phyloP scores from a whole-genome alignment of 352 stramenopile genomes.

The Aphanomyces astaci region DNA sequence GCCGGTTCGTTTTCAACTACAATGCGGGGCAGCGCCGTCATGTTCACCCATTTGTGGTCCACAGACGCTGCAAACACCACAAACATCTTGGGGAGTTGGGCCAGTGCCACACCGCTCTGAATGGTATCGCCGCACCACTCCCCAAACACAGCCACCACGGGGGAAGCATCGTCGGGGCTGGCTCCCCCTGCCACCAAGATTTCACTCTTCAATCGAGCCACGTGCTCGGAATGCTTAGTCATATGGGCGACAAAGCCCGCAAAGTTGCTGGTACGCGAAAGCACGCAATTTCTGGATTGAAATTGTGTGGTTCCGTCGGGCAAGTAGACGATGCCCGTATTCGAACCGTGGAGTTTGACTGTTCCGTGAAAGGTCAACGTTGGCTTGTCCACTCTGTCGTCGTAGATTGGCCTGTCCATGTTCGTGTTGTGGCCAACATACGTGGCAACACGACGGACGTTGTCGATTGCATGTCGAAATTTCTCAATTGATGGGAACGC shows the following conservation, averaged over 20 bases:
- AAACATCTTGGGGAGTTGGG: constrained; percentile 19
- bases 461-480: not conserved
- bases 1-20: not conserved
- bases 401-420: not conserved
- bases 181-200: not conserved
- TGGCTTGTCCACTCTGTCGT: not conserved
- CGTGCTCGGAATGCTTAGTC: not conserved
- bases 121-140: constrained; percentile 19
- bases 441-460: not conserved
- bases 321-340: constrained; percentile 8
- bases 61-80: constrained; percentile 3
- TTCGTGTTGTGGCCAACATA: constrained; percentile 1
- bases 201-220: too few species aligned
- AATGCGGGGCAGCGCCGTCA: not conserved
- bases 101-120: constrained; percentile 10
- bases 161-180: not conserved
- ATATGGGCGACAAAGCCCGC: not conserved
- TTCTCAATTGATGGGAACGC: constrained; percentile 17
- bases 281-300: not conserved
- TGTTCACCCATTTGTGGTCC: constrained; percentile 3
- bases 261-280: not conserved
- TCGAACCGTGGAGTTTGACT: constrained; percentile 16
- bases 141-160: not conserved
- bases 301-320: not conserved
- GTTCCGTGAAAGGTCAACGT: constrained; percentile 4